Evolutionary conservation across 2,329 filamentous ascomycete species (phyloP).

Genomic region (Aspergillus costaricaensis): DNA sequence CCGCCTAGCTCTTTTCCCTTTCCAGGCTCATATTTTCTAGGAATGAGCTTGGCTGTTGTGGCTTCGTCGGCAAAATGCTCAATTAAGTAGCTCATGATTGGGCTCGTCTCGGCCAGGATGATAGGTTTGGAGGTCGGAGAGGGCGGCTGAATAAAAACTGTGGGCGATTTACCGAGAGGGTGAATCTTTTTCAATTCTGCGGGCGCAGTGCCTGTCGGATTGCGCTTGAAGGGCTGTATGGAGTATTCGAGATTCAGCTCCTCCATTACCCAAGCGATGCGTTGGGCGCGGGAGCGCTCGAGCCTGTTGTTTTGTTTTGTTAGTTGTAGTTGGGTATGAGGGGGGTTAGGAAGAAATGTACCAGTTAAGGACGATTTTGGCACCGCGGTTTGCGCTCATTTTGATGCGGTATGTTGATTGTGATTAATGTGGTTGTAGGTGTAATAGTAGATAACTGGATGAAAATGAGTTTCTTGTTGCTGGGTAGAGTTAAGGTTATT

Average conservation of each 20-base stretch:
- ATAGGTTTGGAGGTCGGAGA: constrained; percentile 47
- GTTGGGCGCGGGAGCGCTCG: constrained; percentile 76
- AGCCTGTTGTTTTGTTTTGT: constrained; percentile 59
- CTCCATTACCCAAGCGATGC: constrained; percentile 82
- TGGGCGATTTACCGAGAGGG: constrained; percentile 82
- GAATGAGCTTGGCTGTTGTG: constrained; percentile 45
- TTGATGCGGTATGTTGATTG: background rate
- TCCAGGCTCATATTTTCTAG: constrained; percentile 52
- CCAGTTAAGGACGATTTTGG: constrained; percentile 67
- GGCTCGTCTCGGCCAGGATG: constrained; percentile 77
- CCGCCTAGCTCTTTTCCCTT: constrained; percentile 58
- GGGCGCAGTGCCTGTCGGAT: constrained; percentile 66
- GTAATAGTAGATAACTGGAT: background rate
- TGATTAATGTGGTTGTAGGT: background rate
- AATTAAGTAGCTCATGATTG: constrained; percentile 78
- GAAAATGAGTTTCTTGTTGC: too few species aligned
- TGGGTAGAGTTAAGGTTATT: too few species aligned
- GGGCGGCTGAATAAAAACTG: constrained; percentile 65
- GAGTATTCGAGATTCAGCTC: constrained; percentile 79
- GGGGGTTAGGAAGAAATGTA: constrained; percentile 29
- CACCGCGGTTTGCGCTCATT: constrained; percentile 29
- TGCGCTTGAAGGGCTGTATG: constrained; percentile 75
- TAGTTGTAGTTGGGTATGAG: background rate
- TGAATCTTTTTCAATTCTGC: constrained; percentile 75
- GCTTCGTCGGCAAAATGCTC: constrained; percentile 59